Percentiles rank a stretch among this genome's conserved stretches.
Conservation (phyloP, 768 basidiomycete genomes). For the Cystobasidium onofrii region DNA sequence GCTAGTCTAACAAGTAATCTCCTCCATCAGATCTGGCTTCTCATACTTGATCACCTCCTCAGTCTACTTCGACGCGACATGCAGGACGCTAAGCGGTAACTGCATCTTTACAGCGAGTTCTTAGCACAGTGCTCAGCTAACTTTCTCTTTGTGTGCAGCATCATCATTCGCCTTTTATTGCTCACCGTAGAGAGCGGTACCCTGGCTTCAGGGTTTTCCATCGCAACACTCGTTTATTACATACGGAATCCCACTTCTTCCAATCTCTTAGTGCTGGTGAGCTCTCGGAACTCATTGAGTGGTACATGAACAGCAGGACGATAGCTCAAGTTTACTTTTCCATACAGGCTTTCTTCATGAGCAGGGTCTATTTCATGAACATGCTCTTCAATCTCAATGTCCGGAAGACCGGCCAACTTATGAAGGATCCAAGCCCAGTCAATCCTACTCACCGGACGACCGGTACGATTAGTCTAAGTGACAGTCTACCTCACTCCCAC, state of each 20-base stretch:
- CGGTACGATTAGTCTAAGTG: background rate
- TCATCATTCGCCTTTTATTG: background rate
- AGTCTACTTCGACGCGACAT: background rate
- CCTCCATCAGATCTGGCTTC: background rate
- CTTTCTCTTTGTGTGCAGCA: background rate
- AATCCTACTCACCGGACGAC: background rate
- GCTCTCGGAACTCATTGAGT: no score
- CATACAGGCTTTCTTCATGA: background rate
- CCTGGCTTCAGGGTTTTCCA: background rate
- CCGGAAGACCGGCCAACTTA: background rate
- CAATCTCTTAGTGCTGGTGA: background rate
- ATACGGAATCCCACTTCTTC: background rate
- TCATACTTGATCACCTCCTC: background rate
- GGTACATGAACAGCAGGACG: no score
- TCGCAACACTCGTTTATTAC: background rate
- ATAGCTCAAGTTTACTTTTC: no score
- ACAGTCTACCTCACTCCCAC: background rate
- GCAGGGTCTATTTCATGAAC: background rate
- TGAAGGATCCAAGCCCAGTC: background rate
- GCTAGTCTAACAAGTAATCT: no score
- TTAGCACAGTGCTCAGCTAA: background rate
- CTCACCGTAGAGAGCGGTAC: background rate
- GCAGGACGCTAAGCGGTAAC: background rate
- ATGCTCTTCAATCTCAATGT: slow-evolving; percentile 9
- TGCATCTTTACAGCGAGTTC: background rate